phyloP scores from a whole-genome alignment of 2,329 filamentous ascomycete genomes.

The Exserohilum rostratum region DNA sequence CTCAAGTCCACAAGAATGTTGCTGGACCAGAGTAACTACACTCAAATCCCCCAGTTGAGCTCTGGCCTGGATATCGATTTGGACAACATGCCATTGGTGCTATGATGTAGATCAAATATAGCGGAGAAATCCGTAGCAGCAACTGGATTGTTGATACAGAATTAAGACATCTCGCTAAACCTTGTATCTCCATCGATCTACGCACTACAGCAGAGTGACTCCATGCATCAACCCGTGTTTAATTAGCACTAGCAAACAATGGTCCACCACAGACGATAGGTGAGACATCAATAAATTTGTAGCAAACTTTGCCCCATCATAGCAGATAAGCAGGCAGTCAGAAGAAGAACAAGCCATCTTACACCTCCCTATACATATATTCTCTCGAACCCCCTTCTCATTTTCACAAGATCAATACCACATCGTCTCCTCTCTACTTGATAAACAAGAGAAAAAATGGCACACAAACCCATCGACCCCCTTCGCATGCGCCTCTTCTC shows the following conservation, averaged over 20 bases:
- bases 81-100: constrained; percentile 40
- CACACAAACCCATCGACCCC: neutral
- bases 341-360: too few relatives aligned
- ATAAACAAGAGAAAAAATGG: neutral
- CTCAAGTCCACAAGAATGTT: constrained; percentile 49
- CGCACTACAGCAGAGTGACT: too few relatives aligned
- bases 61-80: constrained; percentile 52
- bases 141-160: neutral
- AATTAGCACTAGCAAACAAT: too few relatives aligned
- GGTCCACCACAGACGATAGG: too few relatives aligned
- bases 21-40: constrained; percentile 50
- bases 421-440: neutral
- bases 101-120: constrained; percentile 18
- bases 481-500: neutral
- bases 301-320: too few relatives aligned
- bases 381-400: too few relatives aligned
- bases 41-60: constrained; percentile 54
- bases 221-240: too few relatives aligned
- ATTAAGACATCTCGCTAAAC: neutral
- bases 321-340: too few relatives aligned
- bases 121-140: neutral
- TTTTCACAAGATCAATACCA: too few relatives aligned
- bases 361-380: too few relatives aligned
- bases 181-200: neutral
- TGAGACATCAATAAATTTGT: too few relatives aligned